Conservation (phyloP, 306 rosid genomes). For the Abrus pulchellus region DNA sequence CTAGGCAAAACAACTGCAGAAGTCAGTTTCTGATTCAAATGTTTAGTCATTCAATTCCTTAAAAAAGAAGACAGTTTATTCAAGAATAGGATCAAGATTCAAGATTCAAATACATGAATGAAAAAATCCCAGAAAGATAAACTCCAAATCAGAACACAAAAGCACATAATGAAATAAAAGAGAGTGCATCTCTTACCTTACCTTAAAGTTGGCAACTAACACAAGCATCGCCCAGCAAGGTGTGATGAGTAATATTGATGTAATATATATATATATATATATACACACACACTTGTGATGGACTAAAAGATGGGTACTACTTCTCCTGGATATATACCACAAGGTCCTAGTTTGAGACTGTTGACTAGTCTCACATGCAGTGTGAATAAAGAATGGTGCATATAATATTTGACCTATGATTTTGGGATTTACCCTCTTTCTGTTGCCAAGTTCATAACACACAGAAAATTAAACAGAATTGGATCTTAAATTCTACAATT, state of each 20-base stretch:
- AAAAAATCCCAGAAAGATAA: neutral
- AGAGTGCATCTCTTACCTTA: slow-evolving; percentile 45
- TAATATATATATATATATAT: neutral
- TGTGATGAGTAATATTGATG: neutral
- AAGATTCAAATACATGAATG: slow-evolving; percentile 6
- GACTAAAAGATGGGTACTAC: neutral
- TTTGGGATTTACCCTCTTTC: slow-evolving; percentile 20
- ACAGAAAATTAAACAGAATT: neutral
- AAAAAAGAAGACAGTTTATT: neutral
- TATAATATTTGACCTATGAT: neutral
- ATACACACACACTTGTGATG: neutral
- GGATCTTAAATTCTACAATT: neutral
- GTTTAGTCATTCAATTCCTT: neutral
- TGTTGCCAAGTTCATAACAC: neutral
- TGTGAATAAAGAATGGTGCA: slow-evolving; percentile 6
- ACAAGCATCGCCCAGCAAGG: slow-evolving; percentile 13
- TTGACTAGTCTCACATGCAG: slow-evolving; percentile 36
- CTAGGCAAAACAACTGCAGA: neutral
- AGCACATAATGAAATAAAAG: slow-evolving; percentile 10
- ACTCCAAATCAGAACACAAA: slow-evolving; percentile 29
- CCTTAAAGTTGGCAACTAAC: slow-evolving; percentile 47
- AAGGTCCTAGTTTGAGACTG: neutral
- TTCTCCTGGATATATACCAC: neutral
- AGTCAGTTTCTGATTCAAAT: slow-evolving; percentile 9
- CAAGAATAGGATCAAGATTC: slow-evolving; percentile 3